A percentile compares a stretch with the other conserved stretches of the same genome.
These are phyloP conservation scores for Aphanomyces euteiches DNA, from an alignment of 352 stramenopile genomes.

Conservation along the genomic window DNA sequence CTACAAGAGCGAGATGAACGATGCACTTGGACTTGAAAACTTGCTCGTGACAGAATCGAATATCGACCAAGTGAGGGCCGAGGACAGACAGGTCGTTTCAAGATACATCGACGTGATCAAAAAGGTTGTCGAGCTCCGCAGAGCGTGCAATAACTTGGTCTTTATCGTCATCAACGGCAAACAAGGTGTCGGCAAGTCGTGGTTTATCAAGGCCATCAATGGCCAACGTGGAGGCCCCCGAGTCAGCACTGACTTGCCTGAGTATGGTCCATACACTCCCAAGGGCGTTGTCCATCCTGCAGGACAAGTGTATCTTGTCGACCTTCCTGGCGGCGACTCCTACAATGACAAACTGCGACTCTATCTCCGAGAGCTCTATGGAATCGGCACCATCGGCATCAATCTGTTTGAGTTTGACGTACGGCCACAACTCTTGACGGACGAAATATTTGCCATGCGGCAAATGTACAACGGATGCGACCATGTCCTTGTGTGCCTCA, in stretches of 20 bases:
- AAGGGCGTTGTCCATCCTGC: not conserved
- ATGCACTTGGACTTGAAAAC: not conserved
- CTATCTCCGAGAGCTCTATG: not conserved
- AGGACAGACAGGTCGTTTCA: not conserved
- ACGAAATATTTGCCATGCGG: not conserved
- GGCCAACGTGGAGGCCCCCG: not conserved
- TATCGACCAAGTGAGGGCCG: not conserved
- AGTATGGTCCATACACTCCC: not conserved
- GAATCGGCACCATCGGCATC: not conserved
- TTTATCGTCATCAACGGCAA: not conserved
- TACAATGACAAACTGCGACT: not conserved
- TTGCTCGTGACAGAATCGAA: not conserved
- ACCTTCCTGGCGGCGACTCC: not conserved
- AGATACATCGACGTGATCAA: not conserved
- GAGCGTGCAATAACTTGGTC: not conserved
- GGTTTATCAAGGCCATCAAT: not conserved
- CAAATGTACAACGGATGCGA: conserved; percentile 2
- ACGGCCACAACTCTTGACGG: not conserved
- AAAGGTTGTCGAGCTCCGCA: not conserved
- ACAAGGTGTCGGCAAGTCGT: not conserved
- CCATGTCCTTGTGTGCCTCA: not conserved
- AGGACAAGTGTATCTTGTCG: not conserved
- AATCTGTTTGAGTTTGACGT: not conserved
- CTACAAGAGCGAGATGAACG: not conserved
- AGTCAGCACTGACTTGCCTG: not conserved